Evolutionary conservation across 805 yeast species (phyloP).

Genomic region (Wickerhamomyces kurtzmanii): DNA sequence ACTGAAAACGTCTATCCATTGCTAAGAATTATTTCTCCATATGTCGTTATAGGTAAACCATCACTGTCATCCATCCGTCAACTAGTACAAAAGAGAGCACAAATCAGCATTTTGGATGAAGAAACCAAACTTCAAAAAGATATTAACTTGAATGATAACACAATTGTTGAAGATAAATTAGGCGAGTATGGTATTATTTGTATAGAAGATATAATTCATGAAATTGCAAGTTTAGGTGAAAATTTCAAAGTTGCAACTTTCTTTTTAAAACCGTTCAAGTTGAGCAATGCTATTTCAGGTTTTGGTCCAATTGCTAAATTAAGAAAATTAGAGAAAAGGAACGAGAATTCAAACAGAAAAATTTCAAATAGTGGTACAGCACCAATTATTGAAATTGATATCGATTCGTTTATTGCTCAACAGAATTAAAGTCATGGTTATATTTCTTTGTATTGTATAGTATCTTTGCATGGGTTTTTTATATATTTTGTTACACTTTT

Average conservation of each 20-base stretch:
- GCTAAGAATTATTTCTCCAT: conserved; percentile 61
- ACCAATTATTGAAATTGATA: conserved; percentile 61
- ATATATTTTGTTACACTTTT: no score
- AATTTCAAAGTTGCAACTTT: conserved; percentile 48
- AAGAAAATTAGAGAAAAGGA: conserved; percentile 48
- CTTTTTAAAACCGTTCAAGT: conserved; percentile 62
- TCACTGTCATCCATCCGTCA: conserved; percentile 65
- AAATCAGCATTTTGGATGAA: conserved; percentile 29
- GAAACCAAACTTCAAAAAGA: conserved; percentile 21
- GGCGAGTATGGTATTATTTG: conserved; percentile 67
- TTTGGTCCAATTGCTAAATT: conserved; percentile 67
- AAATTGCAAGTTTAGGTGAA: conserved; percentile 53
- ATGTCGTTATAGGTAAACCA: conserved; percentile 65
- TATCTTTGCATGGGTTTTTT: no score
- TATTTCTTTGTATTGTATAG: neutral
- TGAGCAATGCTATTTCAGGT: conserved; percentile 63
- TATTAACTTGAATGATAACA: conserved; percentile 61
- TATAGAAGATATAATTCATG: conserved; percentile 74
- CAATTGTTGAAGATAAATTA: conserved; percentile 61
- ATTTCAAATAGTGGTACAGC: conserved; percentile 55
- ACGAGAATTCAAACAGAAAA: conserved; percentile 30
- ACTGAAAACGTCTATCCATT: conserved; percentile 52
- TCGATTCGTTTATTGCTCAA: conserved; percentile 56
- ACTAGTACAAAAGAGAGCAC: conserved; percentile 69
- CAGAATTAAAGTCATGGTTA: conserved; percentile 34